Conservation (phyloP, 176 grass and related monocot species). For the Zizania latifolia region DNA sequence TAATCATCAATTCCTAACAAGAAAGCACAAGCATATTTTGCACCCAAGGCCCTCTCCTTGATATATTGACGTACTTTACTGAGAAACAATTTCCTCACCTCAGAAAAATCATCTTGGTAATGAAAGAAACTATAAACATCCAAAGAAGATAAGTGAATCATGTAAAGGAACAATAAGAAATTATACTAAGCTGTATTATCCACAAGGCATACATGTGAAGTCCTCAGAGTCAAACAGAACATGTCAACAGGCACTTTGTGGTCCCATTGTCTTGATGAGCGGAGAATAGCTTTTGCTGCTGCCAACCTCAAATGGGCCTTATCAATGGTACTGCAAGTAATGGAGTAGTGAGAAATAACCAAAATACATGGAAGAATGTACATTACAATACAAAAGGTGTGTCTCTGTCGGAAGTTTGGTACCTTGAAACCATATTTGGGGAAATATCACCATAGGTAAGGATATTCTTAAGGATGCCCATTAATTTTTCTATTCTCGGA, state of each 20-base stretch:
- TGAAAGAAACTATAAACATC: conserved; percentile 18
- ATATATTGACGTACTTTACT: too few relatives aligned
- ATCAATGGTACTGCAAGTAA: conserved; percentile 53
- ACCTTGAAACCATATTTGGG: conserved; percentile 68
- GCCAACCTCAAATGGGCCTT: conserved; percentile 89
- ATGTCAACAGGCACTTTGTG: conserved; percentile 78
- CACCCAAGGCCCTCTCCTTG: conserved; percentile 75
- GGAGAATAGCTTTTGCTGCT: conserved; percentile 90
- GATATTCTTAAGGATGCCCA: conserved; percentile 76
- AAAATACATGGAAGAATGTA: not conserved
- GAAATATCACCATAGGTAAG: conserved; percentile 95
- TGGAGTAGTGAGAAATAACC: not conserved
- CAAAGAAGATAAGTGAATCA: conserved; percentile 26
- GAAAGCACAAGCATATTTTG: conserved; percentile 89
- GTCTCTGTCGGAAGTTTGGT: conserved; percentile 11
- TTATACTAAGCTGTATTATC: not conserved
- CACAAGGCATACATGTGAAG: conserved; percentile 68
- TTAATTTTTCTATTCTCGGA: conserved; percentile 81
- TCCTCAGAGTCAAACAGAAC: conserved; percentile 86
- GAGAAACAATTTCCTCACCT: too few relatives aligned
- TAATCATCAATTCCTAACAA: conserved; percentile 64
- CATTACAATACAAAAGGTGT: conserved; percentile 10
- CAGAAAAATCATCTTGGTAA: conserved; percentile 68
- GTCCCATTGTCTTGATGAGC: too few relatives aligned
- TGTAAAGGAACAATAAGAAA: not conserved